Evolutionary conservation across 2,329 filamentous ascomycete species (phyloP).

Genomic region (Talaromyces funiculosus): DNA sequence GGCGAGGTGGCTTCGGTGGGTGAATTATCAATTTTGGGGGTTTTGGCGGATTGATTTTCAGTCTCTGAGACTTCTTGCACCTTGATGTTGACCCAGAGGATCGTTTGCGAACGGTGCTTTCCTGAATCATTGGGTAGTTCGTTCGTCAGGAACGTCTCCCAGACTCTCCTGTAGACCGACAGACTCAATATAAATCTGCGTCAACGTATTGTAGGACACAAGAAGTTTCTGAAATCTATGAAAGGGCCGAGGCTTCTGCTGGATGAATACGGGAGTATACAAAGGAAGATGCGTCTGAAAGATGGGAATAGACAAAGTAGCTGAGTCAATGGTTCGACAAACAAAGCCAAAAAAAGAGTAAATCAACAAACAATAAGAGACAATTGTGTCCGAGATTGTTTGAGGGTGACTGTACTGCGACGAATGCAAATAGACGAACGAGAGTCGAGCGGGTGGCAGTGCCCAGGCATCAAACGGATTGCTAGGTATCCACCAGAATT

Average conservation of each 20-base stretch:
- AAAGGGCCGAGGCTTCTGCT: background rate
- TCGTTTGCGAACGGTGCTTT: slow-evolving; percentile 1
- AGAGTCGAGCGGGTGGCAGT: background rate
- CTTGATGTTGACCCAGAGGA: slow-evolving; percentile 8
- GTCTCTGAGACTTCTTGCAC: slow-evolving; percentile 9
- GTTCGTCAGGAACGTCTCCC: no score
- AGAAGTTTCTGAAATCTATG: background rate
- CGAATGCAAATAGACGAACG: background rate
- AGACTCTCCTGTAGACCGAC: background rate
- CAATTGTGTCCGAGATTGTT: background rate
- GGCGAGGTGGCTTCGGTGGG: slow-evolving; percentile 11
- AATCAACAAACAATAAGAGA: background rate
- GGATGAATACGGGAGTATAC: background rate
- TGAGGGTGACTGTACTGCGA: background rate
- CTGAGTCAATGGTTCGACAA: slow-evolving; percentile 4
- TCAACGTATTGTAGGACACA: background rate
- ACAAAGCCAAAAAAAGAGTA: background rate
- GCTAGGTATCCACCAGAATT: background rate
- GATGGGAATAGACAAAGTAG: slow-evolving; percentile 1
- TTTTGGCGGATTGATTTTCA: slow-evolving; percentile 1
- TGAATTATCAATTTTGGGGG: slow-evolving; percentile 3
- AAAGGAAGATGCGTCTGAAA: background rate
- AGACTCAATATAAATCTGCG: background rate
- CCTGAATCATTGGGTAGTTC: slow-evolving; percentile 4
- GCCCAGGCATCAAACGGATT: background rate